Evolutionary conservation across 1,284 basidiomycete genomes (phyloP).

Genomic region (Cryptococcus sp.): DNA sequence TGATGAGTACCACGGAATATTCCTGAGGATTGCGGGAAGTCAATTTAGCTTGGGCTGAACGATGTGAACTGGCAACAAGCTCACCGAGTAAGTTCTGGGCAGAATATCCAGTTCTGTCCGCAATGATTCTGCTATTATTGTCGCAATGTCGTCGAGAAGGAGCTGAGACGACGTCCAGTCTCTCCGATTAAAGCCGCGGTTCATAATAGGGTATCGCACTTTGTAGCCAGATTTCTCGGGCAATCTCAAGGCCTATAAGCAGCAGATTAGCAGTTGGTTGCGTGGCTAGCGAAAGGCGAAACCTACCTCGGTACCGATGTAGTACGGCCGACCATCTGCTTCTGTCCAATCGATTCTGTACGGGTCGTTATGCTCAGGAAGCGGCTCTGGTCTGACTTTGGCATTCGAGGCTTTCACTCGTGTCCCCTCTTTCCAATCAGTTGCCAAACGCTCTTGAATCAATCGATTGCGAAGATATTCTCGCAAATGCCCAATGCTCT

Average conservation of each 20-base stretch:
- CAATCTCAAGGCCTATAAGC: slow-evolving; percentile 66
- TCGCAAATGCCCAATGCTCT: slow-evolving; percentile 69
- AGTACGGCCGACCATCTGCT: slow-evolving; percentile 32
- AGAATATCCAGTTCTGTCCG: slow-evolving; percentile 65
- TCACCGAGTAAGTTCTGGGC: slow-evolving; percentile 63
- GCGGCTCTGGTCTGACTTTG: slow-evolving; percentile 66
- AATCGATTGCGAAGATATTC: slow-evolving; percentile 77
- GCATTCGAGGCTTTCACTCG: slow-evolving; percentile 66
- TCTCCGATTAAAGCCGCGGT: slow-evolving; percentile 72
- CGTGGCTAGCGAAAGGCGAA: not conserved
- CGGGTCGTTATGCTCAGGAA: slow-evolving; percentile 77
- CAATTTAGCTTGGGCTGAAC: not conserved
- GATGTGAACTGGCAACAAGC: slow-evolving; percentile 4
- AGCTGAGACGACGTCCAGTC: slow-evolving; percentile 71
- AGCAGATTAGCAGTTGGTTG: slow-evolving; percentile 5
- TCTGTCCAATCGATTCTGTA: slow-evolving; percentile 79
- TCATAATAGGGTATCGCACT: slow-evolving; percentile 75
- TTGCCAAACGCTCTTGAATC: slow-evolving; percentile 82
- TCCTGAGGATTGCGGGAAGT: slow-evolving; percentile 57
- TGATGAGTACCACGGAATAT: slow-evolving; percentile 82
- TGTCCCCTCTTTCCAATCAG: slow-evolving; percentile 70
- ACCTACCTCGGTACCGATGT: slow-evolving; percentile 58
- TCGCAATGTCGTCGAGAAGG: slow-evolving; percentile 74
- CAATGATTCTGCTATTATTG: slow-evolving; percentile 66
- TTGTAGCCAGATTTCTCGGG: slow-evolving; percentile 67